Conservation (phyloP, 2,329 filamentous ascomycete genomes). For the Colletotrichum theobromicola region DNA sequence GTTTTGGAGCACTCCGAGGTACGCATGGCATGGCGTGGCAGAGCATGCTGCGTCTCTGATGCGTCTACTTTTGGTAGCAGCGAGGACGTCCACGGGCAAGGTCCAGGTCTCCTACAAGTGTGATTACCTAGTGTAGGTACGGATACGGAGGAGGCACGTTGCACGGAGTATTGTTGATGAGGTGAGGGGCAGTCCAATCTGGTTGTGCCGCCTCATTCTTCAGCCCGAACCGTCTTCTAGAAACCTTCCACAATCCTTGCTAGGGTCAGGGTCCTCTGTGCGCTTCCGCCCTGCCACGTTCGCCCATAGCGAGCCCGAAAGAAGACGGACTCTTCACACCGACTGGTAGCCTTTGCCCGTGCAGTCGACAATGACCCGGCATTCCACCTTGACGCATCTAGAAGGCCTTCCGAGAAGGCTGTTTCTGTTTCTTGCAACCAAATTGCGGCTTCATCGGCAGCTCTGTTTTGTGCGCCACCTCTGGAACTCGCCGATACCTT, state of each 20-base stretch:
- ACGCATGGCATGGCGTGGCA: background rate
- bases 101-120: background rate
- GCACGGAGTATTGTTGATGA: background rate
- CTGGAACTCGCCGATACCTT: background rate
- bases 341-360: background rate
- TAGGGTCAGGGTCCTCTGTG: slow-evolving; percentile 14
- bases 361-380: background rate
- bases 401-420: background rate
- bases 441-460: background rate
- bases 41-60: background rate
- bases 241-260: slow-evolving; percentile 19
- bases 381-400: background rate
- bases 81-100: background rate
- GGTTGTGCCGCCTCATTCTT: slow-evolving; percentile 7
- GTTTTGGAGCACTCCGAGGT: background rate
- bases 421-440: background rate
- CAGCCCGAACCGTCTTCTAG: slow-evolving; percentile 19
- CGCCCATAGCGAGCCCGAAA: background rate
- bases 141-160: too few relatives aligned
- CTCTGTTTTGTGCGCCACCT: background rate
- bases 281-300: slow-evolving; percentile 10
- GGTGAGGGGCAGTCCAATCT: background rate
- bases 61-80: background rate
- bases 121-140: slow-evolving; percentile 6
- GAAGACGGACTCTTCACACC: background rate